Percentiles rank a stretch among this genome's conserved stretches.
These are phyloP conservation scores for Botrytis elliptica DNA, from an alignment of 2,329 filamentous ascomycete genomes.

Conservation along the genomic window DNA sequence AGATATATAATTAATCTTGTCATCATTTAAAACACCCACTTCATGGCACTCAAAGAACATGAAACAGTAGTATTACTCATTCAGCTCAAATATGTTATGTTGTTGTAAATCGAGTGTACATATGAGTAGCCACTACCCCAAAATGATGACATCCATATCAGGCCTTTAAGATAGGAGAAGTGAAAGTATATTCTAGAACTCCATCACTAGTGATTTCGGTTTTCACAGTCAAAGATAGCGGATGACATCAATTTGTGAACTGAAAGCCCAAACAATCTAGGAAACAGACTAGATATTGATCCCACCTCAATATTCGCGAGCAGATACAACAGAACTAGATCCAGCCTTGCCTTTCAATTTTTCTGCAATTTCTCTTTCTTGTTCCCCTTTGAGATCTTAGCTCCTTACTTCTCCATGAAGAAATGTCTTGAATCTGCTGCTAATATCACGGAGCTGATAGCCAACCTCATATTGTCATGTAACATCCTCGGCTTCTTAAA, in stretches of 20 bases:
- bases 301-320: too few species aligned
- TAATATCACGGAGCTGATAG: too few species aligned
- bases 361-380: neutral
- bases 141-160: neutral
- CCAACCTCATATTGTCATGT: neutral
- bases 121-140: neutral
- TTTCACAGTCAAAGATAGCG: neutral
- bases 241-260: neutral
- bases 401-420: too few species aligned
- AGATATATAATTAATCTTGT: neutral
- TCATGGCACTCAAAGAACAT: too few species aligned
- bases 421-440: too few species aligned
- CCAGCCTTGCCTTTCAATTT: accelerated
- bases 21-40: neutral
- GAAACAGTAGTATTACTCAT: neutral
- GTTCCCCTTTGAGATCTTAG: neutral
- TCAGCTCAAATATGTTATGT: accelerated
- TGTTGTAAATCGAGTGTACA: neutral
- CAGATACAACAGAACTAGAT: neutral
- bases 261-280: neutral
- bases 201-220: neutral
- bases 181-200: neutral
- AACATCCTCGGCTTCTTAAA: accelerated
- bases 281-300: too few species aligned
- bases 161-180: neutral